phyloP scores from a whole-genome alignment of 257 asterid genomes.

The Striga asiatica region DNA sequence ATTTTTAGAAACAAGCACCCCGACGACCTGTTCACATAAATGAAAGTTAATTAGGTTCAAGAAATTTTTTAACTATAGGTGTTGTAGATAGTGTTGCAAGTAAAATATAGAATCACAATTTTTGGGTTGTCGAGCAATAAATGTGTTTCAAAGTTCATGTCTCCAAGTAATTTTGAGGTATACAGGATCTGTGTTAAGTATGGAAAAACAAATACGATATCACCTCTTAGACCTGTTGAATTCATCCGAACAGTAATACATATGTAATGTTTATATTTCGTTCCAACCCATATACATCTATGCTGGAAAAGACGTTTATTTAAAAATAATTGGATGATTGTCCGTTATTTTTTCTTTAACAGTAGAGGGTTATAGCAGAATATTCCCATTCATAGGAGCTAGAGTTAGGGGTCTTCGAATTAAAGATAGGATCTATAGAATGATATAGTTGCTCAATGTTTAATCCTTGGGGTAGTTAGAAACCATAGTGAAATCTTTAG shows the following conservation, averaged over 20 bases:
- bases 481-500: neutral
- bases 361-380: neutral
- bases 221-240: neutral
- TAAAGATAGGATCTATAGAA: neutral
- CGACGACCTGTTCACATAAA: no score
- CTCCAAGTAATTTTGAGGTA: neutral
- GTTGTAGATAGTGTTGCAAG: neutral
- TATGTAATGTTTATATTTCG: no score
- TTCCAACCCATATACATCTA: no score
- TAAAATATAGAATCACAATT: no score
- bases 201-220: neutral
- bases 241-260: no score
- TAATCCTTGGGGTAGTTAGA: neutral
- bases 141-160: neutral
- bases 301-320: no score
- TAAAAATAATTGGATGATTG: no score
- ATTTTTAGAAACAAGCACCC: no score
- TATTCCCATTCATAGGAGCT: neutral
- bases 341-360: no score
- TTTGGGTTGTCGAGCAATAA: neutral
- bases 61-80: neutral
- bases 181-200: neutral
- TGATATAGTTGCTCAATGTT: neutral
- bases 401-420: neutral
- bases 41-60: neutral